Evolutionary conservation across 75 land plant genomes (phyloP), one percentile per base, ranked within the genome.

Genomic region (Pseudotsuga menziesii): DNA sequence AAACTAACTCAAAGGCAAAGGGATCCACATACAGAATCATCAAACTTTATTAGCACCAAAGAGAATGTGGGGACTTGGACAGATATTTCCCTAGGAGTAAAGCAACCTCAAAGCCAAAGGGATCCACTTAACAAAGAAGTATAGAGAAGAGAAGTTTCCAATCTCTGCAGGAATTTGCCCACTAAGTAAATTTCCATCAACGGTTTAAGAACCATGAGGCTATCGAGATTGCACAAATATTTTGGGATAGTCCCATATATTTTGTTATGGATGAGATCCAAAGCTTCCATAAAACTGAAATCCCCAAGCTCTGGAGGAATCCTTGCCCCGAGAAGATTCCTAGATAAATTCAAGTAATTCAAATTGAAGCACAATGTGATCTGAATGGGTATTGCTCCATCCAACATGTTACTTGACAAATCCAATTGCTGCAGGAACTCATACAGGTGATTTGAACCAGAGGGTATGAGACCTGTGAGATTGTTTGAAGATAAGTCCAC

Each of bases 121-220:
- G n/a, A 29, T 19, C 29, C 20, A 27, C 73, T 23, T 72, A 19
- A 14, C 8, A 23, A 8, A 72, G 61, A 88, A 76, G 70, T 77
- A 64, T 20, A 96, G 87, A 22, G 88, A 84, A 35, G 91, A 79
- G 69, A 92, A 90, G 78, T 91, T 91, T 5, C 92, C 98, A 35
- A 96, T 89, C 80, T 90, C 91, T 17, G 81, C 61, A 36, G 98
- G 98, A 57, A 96, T 90, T 6, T 78, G 75, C n/a, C 92, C 92
- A 59, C 44, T 79, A 29, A 96, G 78, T 3, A 79, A 71, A 76
- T 96, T 96, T 16, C 81, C 88, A 74, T 93, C 94, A 72, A 96
- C n/a, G n/a, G 78, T 61, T 86, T 89, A 48, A 96, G 85, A 48
- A 80, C 82, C 0, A 63, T 19, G 20, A 96, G 83, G 62, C 82